These are phyloP conservation scores for Geranomyces variabilis DNA, from an alignment of 192 early-diverging fungal species.

Conservation along the genomic window DNA sequence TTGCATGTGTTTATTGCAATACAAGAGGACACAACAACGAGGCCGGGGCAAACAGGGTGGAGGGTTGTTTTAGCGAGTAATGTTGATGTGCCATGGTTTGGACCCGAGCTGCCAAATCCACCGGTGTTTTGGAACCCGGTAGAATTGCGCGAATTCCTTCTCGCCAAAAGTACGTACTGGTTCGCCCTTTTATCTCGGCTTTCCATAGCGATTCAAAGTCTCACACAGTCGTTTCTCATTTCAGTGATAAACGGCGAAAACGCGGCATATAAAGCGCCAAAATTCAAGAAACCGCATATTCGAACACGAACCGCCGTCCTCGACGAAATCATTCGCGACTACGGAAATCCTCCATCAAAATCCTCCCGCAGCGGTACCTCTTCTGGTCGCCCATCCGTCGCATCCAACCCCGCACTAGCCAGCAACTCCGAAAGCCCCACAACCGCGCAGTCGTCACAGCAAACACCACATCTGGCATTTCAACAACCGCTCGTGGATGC, in stretches of 20 bases:
- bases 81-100: conserved; percentile 47
- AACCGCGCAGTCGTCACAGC: not conserved
- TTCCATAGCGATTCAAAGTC: no score
- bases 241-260: conserved; percentile 56
- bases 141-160: conserved; percentile 43
- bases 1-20: conserved; percentile 52
- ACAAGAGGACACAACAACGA: conserved; percentile 24
- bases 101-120: conserved; percentile 41
- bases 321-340: conserved; percentile 48
- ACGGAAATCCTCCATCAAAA: conserved; percentile 7
- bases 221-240: not conserved
- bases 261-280: conserved; percentile 51
- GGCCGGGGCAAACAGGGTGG: conserved; percentile 35
- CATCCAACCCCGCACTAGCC: not conserved
- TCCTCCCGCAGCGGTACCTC: not conserved
- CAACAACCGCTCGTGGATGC: not conserved
- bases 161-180: conserved; percentile 44
- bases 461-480: no score
- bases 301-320: conserved; percentile 46
- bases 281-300: conserved; percentile 44
- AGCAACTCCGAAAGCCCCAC: not conserved
- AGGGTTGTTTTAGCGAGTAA: conserved; percentile 41
- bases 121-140: conserved; percentile 37
- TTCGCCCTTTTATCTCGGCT: not conserved
- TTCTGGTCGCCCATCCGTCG: not conserved